A percentile compares a stretch with the other conserved stretches of the same genome.
Conservation (phyloP, 177 flowering plant genomes). For the Telopea speciosissima region DNA sequence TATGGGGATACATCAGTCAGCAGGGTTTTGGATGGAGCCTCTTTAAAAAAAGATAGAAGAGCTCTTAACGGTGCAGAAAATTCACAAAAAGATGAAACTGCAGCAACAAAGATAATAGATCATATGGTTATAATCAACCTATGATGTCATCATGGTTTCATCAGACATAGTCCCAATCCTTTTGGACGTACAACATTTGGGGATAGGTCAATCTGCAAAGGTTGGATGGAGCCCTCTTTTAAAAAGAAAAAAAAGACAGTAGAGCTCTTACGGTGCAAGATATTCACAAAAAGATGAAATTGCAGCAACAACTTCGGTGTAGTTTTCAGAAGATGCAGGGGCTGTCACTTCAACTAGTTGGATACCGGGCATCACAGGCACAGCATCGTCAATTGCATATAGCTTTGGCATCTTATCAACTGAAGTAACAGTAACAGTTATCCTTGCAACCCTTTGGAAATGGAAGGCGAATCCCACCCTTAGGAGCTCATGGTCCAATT, state of each 20-base stretch:
- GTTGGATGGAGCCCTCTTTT: not conserved
- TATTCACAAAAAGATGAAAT: constrained; percentile 88
- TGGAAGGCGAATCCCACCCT: constrained; percentile 74
- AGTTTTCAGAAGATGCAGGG: constrained; percentile 79
- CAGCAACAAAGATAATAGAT: constrained; percentile 27
- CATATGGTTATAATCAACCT: not conserved
- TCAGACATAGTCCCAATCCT: not conserved
- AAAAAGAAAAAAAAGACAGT: not conserved
- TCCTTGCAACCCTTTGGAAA: constrained; percentile 70
- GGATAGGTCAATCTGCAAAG: not conserved
- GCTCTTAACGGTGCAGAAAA: constrained; percentile 95
- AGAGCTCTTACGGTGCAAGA: constrained; percentile 87
- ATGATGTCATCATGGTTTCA: not conserved
- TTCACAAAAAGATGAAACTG: constrained; percentile 86
- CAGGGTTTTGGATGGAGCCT: not conserved
- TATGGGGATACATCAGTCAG: not conserved
- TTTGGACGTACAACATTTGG: not conserved
- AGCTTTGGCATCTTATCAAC: constrained; percentile 76
- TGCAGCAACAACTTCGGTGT: constrained; percentile 72
- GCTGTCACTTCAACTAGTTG: constrained; percentile 94
- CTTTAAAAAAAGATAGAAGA: not conserved
- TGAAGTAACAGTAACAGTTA: constrained; percentile 79
- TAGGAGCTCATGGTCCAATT: constrained; percentile 79
- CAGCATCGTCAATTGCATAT: constrained; percentile 81
- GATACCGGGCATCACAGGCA: constrained; percentile 82